Evolutionary conservation across 331 rosid species (phyloP).

Genomic region (Cydonia oblonga): DNA sequence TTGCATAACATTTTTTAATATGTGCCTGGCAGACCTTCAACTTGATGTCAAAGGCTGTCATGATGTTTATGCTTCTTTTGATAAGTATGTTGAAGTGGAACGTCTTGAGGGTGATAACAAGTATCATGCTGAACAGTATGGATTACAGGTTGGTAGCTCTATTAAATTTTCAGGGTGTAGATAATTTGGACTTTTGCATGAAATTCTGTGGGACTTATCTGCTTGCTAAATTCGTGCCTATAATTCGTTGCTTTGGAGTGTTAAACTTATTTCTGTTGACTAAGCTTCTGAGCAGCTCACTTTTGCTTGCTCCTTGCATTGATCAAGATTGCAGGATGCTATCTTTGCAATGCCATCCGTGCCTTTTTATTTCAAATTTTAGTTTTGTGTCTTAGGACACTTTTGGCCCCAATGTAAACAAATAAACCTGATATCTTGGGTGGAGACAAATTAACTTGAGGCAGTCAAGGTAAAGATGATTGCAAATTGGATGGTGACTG

Average conservation of each 20-base stretch:
- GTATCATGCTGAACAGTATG: slow-evolving; percentile 81
- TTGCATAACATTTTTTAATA: slow-evolving; percentile 14
- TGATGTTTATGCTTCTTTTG: slow-evolving; percentile 88
- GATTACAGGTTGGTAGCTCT: slow-evolving; percentile 66
- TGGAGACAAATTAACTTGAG: neutral
- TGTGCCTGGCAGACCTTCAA: slow-evolving; percentile 60
- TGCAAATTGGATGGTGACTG: no score
- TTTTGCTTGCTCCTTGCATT: neutral
- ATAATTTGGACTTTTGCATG: neutral
- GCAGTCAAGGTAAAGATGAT: neutral
- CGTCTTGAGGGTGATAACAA: slow-evolving; percentile 85
- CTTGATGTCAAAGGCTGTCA: slow-evolving; percentile 90
- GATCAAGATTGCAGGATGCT: neutral
- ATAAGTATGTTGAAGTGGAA: slow-evolving; percentile 93
- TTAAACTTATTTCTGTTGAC: neutral
- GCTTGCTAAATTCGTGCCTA: no score
- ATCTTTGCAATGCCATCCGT: neutral
- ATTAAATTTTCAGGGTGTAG: neutral
- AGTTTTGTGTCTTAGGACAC: no score
- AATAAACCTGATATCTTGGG: neutral
- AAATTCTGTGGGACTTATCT: no score
- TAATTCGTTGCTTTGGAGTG: no score
- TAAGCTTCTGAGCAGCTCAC: neutral
- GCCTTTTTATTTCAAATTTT: neutral
- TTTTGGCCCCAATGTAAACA: neutral